phyloP scores from a whole-genome alignment of 768 basidiomycete species.

The Rhizopogon vesiculosus region DNA sequence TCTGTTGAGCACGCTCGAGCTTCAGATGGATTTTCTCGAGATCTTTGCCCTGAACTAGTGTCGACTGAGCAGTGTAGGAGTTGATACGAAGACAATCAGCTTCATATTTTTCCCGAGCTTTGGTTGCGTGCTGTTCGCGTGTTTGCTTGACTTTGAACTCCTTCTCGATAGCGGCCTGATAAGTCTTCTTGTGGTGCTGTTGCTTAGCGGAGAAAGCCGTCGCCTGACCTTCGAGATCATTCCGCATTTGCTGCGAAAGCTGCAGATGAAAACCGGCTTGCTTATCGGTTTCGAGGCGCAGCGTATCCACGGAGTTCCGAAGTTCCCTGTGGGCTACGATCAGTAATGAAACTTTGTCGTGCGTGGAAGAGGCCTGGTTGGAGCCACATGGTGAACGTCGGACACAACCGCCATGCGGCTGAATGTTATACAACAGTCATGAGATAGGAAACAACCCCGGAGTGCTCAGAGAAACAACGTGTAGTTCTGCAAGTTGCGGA shows the following conservation, averaged over 20 bases:
- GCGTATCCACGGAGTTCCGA: slow-evolving; percentile 71
- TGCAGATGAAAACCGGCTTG: slow-evolving; percentile 70
- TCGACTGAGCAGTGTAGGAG: slow-evolving; percentile 86
- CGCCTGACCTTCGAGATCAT: slow-evolving; percentile 67
- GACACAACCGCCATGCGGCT: background rate
- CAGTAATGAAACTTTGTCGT: slow-evolving; percentile 9
- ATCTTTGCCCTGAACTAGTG: slow-evolving; percentile 89
- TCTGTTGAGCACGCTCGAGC: slow-evolving; percentile 84
- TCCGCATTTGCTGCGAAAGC: slow-evolving; percentile 70
- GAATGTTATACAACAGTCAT: background rate
- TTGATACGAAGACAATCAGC: slow-evolving; percentile 91
- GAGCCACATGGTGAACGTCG: background rate
- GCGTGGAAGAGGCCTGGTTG: no score
- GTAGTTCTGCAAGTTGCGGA: background rate
- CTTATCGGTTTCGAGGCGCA: slow-evolving; percentile 79
- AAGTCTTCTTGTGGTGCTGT: slow-evolving; percentile 65
- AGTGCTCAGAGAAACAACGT: background rate
- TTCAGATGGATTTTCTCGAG: slow-evolving; percentile 86
- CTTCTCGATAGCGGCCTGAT: slow-evolving; percentile 80
- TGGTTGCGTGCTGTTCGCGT: slow-evolving; percentile 80
- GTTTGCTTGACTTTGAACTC: slow-evolving; percentile 85
- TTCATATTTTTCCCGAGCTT: slow-evolving; percentile 93
- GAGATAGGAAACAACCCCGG: background rate
- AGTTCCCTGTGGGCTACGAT: slow-evolving; percentile 56
- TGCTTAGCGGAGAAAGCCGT: slow-evolving; percentile 60